Conservation (phyloP, 148 eudicot genomes). For the Cornus florida region DNA sequence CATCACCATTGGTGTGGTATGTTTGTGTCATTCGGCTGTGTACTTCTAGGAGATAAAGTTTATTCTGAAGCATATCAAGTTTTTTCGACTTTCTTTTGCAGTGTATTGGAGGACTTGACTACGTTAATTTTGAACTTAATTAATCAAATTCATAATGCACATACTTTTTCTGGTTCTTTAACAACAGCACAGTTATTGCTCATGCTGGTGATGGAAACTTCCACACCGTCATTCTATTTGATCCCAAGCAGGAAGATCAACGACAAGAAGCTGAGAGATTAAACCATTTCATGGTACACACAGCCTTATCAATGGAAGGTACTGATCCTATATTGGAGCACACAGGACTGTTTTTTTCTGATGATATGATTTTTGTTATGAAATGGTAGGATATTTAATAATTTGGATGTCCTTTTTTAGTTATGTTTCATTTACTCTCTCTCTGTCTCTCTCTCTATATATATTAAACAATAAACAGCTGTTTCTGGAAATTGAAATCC, state of each 20-base stretch:
- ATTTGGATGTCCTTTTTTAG: neutral
- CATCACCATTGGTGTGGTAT: slow-evolving; percentile 83
- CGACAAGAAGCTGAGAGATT: slow-evolving; percentile 88
- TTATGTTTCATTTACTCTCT: neutral
- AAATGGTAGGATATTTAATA: neutral
- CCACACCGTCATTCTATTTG: slow-evolving; percentile 83
- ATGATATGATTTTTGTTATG: neutral
- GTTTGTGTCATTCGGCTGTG: slow-evolving; percentile 6
- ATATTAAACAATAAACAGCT: no score
- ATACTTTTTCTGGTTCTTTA: neutral
- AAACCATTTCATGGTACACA: slow-evolving; percentile 83
- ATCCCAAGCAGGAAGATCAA: slow-evolving; percentile 76
- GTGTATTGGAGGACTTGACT: neutral
- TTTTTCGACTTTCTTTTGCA: neutral
- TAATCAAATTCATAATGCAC: neutral
- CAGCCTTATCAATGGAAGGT: slow-evolving; percentile 97
- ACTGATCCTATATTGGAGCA: slow-evolving; percentile 7
- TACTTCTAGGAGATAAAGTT: slow-evolving; percentile 4
- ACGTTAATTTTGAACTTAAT: neutral
- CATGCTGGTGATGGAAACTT: slow-evolving; percentile 99
- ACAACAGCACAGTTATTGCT: slow-evolving; percentile 83
- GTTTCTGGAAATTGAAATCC: no score
- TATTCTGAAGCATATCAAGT: neutral
- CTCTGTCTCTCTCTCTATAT: no score
- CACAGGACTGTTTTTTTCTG: neutral